Percentiles rank a stretch among this genome's conserved stretches.
Conservation (phyloP, 768 basidiomycete genomes). For the Leucosporidium creatinivorum region DNA sequence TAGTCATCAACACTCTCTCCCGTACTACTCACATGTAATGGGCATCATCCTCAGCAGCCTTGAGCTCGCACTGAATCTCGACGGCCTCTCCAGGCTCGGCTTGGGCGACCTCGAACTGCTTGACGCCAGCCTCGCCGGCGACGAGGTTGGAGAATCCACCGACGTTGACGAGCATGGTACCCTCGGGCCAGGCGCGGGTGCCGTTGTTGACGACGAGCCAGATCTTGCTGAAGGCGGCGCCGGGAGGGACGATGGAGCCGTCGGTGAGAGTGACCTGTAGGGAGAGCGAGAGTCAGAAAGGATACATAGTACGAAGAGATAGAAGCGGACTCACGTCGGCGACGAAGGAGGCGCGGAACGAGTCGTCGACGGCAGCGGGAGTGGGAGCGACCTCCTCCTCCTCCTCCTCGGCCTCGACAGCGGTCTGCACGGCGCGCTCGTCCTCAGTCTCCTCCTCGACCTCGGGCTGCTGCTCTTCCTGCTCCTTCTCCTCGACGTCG, state of each 20-base stretch:
- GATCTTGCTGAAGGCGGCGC: slow-evolving; percentile 41
- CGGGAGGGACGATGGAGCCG: slow-evolving; percentile 39
- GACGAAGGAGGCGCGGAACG: slow-evolving; percentile 14
- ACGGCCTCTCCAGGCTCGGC: slow-evolving; percentile 11
- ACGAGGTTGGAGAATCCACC: slow-evolving; percentile 31
- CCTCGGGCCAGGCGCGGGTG: slow-evolving; percentile 11
- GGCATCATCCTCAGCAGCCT: slow-evolving; percentile 28
- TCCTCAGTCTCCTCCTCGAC: neutral
- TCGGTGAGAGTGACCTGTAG: slow-evolving; percentile 39
- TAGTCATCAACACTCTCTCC: too few species aligned
- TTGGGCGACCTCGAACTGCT: neutral
- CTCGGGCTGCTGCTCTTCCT: neutral
- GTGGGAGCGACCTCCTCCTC: neutral
- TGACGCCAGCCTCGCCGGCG: neutral
- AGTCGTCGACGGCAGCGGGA: neutral
- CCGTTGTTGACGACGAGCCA: slow-evolving; percentile 42
- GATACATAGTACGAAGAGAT: neutral
- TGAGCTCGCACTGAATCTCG: slow-evolving; percentile 23
- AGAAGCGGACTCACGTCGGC: slow-evolving; percentile 15
- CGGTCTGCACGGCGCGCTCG: neutral
- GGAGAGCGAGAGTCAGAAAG: neutral
- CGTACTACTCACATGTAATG: slow-evolving; percentile 15
- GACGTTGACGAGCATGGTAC: slow-evolving; percentile 26
- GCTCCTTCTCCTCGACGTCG: neutral
- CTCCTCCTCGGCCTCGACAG: neutral